Conservation (phyloP, 192 early-diverging fungal species). For the Coemansia sp. region DNA sequence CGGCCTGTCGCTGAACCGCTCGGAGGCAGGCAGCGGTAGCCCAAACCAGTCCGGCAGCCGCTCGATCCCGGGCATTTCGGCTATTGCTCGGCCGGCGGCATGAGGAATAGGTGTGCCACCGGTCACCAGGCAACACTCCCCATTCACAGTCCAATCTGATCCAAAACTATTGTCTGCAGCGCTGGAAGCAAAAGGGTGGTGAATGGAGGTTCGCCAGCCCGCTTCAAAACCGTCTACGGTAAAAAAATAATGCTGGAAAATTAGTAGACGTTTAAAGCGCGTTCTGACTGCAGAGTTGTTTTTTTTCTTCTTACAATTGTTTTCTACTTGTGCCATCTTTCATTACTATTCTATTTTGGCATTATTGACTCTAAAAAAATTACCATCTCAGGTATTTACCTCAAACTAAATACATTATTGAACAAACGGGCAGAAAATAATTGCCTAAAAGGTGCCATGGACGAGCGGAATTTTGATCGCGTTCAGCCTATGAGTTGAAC, state of each 20-base stretch:
- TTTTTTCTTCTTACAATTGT: not conserved
- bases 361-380: not conserved
- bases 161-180: not conserved
- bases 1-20: slow-evolving; percentile 22
- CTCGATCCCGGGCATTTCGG: slow-evolving; percentile 25
- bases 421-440: not conserved
- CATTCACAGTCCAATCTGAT: not conserved
- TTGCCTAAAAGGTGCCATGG: not conserved
- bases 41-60: not conserved
- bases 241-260: not conserved
- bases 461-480: not conserved
- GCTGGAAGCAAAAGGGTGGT: not conserved
- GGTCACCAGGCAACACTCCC: no score
- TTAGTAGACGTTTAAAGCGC: not conserved
- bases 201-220: not conserved
- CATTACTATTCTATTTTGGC: not conserved
- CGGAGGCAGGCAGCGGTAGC: not conserved
- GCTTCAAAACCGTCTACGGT: no score
- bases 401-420: no score
- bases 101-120: not conserved
- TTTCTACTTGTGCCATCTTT: no score
- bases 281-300: not conserved
- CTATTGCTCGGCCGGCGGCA: slow-evolving; percentile 26
- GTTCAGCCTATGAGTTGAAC: slow-evolving; percentile 17
- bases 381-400: no score